These are phyloP conservation scores for Phytomonas serpens DNA, from an alignment of 208 protist species.

Conservation along the genomic window DNA sequence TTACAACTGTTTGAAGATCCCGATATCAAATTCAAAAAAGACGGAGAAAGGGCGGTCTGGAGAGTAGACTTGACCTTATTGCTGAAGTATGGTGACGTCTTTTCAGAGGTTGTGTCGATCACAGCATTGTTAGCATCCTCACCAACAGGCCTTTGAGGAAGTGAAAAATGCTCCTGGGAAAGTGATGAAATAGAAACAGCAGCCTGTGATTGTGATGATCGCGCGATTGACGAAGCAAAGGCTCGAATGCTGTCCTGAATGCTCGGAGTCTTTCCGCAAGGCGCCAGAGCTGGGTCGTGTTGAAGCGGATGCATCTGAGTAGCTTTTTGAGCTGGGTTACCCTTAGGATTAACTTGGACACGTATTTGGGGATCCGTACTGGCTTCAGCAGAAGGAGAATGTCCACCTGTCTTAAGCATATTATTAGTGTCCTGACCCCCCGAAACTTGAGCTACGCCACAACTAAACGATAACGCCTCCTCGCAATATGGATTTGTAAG, in stretches of 20 bases:
- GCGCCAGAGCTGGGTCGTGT: not conserved
- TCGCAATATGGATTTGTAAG: not conserved
- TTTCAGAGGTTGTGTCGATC: not conserved
- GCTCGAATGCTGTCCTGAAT: not conserved
- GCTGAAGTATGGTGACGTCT: not conserved
- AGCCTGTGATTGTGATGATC: not conserved
- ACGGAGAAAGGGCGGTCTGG: not conserved
- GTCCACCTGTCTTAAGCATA: not conserved
- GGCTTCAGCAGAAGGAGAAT: not conserved
- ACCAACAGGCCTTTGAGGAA: not conserved
- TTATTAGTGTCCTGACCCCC: not conserved
- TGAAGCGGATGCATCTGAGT: not conserved
- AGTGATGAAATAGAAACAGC: not conserved
- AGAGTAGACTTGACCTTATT: not conserved
- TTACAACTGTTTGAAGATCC: not conserved
- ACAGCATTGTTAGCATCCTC: not conserved
- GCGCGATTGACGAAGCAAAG: not conserved
- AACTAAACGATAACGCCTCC: not conserved
- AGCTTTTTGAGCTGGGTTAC: not conserved
- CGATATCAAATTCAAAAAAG: not conserved
- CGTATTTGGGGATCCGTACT: not conserved
- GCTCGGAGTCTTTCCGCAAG: not conserved
- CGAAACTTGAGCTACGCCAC: not conserved
- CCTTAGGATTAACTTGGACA: not conserved
- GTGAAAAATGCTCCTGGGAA: not conserved